A percentile compares a stretch with the other conserved stretches of the same genome.
Conservation (phyloP, 345 rosid genomes). For the Xanthoceras sorbifolium region DNA sequence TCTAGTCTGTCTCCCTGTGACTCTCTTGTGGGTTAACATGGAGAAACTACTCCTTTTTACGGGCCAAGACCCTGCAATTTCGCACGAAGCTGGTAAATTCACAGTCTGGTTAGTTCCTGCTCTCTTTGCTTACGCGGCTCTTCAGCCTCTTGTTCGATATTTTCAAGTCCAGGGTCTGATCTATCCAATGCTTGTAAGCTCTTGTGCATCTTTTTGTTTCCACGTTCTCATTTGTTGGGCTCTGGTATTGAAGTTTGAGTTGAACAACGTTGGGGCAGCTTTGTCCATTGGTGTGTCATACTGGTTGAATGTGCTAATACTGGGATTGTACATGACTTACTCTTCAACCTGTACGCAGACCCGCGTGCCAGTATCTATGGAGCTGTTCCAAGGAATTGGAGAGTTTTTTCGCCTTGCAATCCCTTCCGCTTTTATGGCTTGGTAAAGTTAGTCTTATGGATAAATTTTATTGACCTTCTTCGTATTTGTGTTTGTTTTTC, state of each 20-base stretch:
- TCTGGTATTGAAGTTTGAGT: conserved; percentile 51
- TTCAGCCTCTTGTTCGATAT: conserved; percentile 59
- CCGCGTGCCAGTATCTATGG: conserved; percentile 42
- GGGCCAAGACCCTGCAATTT: conserved; percentile 65
- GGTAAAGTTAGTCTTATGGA: conserved; percentile 40
- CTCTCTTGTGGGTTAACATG: conserved; percentile 58
- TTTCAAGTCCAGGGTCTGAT: conserved; percentile 62
- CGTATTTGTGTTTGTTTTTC: not conserved
- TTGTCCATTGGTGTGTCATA: conserved; percentile 45
- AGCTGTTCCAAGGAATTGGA: conserved; percentile 45
- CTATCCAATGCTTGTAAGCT: conserved; percentile 55
- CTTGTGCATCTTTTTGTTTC: conserved; percentile 40
- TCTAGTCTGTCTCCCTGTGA: conserved; percentile 54
- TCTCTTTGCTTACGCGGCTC: conserved; percentile 55
- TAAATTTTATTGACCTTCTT: not conserved
- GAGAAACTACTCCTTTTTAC: conserved; percentile 44
- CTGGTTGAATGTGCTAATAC: conserved; percentile 56
- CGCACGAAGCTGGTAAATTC: conserved; percentile 56
- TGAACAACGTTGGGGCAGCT: conserved; percentile 54
- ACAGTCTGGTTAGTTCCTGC: conserved; percentile 60
- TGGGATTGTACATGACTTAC: conserved; percentile 48
- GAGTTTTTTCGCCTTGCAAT: conserved; percentile 70
- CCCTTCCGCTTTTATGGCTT: conserved; percentile 71
- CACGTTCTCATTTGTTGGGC: conserved; percentile 61
- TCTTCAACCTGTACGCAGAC: conserved; percentile 53